Percentiles rank a stretch among this genome's conserved stretches.
phyloP scores from a whole-genome alignment of 441 rosid species.

The Gossypium schwendimanii region DNA sequence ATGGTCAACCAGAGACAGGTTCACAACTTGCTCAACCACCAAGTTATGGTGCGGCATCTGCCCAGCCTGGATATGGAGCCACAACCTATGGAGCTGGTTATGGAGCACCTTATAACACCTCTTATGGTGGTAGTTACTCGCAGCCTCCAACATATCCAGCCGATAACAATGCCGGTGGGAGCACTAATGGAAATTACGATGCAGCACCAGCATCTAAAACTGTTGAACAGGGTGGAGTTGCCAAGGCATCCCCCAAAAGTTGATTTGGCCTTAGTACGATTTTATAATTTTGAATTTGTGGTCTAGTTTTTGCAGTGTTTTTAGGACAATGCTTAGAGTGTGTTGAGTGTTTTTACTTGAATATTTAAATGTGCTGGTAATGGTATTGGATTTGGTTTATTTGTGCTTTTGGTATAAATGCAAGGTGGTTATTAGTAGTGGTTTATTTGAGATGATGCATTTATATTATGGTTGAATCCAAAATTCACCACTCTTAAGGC shows the following conservation, averaged over 20 bases:
- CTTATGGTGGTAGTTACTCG: conserved; percentile 43
- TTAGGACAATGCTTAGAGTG: not conserved
- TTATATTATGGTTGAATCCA: not conserved
- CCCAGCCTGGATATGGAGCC: conserved; percentile 40
- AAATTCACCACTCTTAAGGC: not conserved
- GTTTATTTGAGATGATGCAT: not conserved
- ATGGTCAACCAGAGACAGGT: conserved; percentile 40
- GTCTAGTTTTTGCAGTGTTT: conserved; percentile 13
- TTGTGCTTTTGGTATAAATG: not conserved
- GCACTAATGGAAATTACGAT: conserved; percentile 24
- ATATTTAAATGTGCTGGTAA: not conserved
- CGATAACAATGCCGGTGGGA: conserved; percentile 36
- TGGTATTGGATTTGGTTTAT: not conserved
- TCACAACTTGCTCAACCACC: conserved; percentile 47
- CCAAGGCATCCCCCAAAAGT: conserved; percentile 64
- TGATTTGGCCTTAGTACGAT: conserved; percentile 15
- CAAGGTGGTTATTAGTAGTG: not conserved
- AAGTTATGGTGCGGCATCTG: conserved; percentile 33
- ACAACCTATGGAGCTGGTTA: conserved; percentile 41
- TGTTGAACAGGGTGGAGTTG: conserved; percentile 52
- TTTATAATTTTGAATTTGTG: not conserved
- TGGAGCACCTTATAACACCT: conserved; percentile 44
- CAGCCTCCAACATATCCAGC: conserved; percentile 45
- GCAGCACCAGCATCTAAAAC: conserved; percentile 45
- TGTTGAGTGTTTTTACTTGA: not conserved